Base-by-base conservation (phyloP, 2,329 filamentous ascomycete species). In the Aspergillus eucalypticola region DNA sequence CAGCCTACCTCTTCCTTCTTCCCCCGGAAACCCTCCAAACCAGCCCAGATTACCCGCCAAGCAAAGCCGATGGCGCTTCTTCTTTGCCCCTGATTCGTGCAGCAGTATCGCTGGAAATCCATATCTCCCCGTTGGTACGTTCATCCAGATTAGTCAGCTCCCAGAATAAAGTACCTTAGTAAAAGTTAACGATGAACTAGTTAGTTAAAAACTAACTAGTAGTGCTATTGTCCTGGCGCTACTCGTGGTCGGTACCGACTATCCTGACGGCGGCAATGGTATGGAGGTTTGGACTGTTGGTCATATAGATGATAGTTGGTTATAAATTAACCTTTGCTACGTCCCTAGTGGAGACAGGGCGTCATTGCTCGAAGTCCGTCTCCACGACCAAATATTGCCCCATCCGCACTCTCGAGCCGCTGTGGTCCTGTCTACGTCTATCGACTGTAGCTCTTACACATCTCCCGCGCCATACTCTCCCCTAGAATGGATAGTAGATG, bases 31-130 rank as follows among this genome's bases (percentile, higher is more conserved):
- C 41, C 19, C 21, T 44, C 41, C 41, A 44, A 8, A 44, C 10
- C 41, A 44, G 41, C 41, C 41, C 39, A 19, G 17, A 23, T 21
- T 46, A 35, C 39, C 53, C 27, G 53, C 53, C 53, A 55, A 53
- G 51, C 35, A 44, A 10, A n/a, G 15, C 15, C 46, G 46, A 50
- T 32, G 46, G 46, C 46, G 46, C 15, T 35, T 50, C 23, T n/a
- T n/a, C 10, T 5, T 2, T 7, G 7, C 25, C 13, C 15, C 25
- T 29, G 46, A 50, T 50, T 50, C 17, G 46, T 50, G 46, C n/a
- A 29, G 25, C 46, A 2, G 25, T 8, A 25, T 50, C 46, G 15
- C 13, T 8, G 25, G 25, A 25, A n/a, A 32, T 50, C 46, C n/a
- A 25, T 32, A 25, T 19, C 25, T 15, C 25, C 25, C 41, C 41